Base-by-base conservation (phyloP, 1,139 yeast genomes). In the Fermentozyma sake region DNA sequence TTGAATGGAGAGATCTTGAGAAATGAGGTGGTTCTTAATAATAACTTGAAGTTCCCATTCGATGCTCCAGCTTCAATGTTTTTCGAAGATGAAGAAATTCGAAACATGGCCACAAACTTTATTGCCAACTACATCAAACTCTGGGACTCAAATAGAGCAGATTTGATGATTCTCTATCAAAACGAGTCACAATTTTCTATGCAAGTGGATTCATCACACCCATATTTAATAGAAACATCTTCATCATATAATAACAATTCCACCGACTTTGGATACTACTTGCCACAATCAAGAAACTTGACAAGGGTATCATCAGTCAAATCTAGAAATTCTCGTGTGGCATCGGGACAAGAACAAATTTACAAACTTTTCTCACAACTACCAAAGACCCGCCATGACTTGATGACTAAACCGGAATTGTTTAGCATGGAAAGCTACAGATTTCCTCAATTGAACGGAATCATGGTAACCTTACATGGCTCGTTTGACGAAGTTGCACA, bases 121-220 rank as follows among this genome's bases (percentile, higher is more conserved):
- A 65, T 89, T 6, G 57, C 89, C 12, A 79, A 83, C 43, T 89
- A 72, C 52, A 64, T 83, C 35, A 76, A 79, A 32, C 61, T 80
- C 27, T 91, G 95, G 93, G 99, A 91, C 57, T 48, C 71, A 5
- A 79, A 84, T 50, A 66, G 98, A 37, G 52, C 67, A 9, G 89
- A 80, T 30, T 62, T 91, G 27, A 52, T 81, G 54, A 71, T 72
- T 21, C 61, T 91, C 22, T 91, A 91, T 50, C 87, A 93, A 34
- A 74, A 74, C 28, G 82, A 81, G 44, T 86, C 96, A 0, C 87
- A 83, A 47, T 89, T 91, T 46, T 86, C 96, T 1, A 54, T 83
- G 46, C 76, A 67, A 47, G 69, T 70, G 17, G 80, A 74, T 45
- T 52, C 75, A 6, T 46, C 71, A 2, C 76, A 69, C 38, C 53